Evolutionary conservation across 2,329 filamentous ascomycete species (phyloP), one percentile per base, ranked within the genome.

Genomic region (Curvularia verruculosa): DNA sequence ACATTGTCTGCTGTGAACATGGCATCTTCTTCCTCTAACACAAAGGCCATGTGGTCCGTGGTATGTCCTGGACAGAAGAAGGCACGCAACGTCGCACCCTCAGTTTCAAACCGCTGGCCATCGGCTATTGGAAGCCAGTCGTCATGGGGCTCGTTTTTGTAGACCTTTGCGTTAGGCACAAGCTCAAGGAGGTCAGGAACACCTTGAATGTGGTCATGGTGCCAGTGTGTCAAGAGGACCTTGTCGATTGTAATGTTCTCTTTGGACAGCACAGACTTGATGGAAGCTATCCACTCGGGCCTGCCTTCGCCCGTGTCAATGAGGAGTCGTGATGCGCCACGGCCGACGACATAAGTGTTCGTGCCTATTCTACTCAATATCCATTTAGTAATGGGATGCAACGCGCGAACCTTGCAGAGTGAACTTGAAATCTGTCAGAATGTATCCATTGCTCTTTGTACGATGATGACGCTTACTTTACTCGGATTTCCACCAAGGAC

Each of bases 1-100:
- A 96, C 89, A 71, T 94, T 96, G 76, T 96, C 92, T 6, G 89
- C 92, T 0, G 92, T 96, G 75, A 96, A 95, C 79, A 96, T 87
- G 39, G 90, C 88, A 66, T 91, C 84, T 69, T 96, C 83, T 66
- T 96, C 90, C 44, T 88, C 84, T 4, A 96, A 77, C 5, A 92
- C 74, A 64, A 96, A 88, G 18, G 84, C 86, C 82, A 93, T 89
- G 74, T 97, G 94, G 70, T 97, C 93, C 3, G 80, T 80, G 0
- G 93, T 89, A 73, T 97, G 93, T 0, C 94, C 89, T 0, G 89
- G 89, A 2, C 84, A 86, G 73, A 88, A 80, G 21, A 87, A 80
- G 0, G 91, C 89, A 23, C 81, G 84, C 49, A 96, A 72, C 0
- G 87, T 92, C 1, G 83, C 87, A 1, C 88, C 89, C 18, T 87